Evolutionary conservation across 2,329 filamentous ascomycete species (phyloP), one percentile per base, ranked within the genome.

Genomic region (Basipetospora chlamydospora): DNA sequence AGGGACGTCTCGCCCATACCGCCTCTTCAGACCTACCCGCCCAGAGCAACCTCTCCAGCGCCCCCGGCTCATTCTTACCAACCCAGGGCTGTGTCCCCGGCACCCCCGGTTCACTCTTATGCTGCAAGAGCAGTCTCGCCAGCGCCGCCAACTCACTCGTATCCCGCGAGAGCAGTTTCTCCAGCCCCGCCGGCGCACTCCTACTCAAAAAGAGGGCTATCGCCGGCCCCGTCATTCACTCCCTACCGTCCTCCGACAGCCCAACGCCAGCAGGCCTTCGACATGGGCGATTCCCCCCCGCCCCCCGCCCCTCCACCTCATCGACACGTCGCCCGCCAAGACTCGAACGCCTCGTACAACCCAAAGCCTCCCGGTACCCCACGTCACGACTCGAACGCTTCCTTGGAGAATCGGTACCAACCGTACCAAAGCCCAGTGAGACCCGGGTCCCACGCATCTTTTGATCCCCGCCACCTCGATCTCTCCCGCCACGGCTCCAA

Each of bases 231-330:
- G 33, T 35, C 47, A 37, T 34, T 44, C 33, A 41, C 39, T 34
- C 42, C 39, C 11, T 41, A 26, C 6, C 40, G 37, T 15, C 34
- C 31, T 18, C 42, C 40, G 25, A 38, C 36, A 7, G n/a, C n/a
- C n/a, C 25, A 39, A 22, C 25, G 17, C 20, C 33, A 36, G 1
- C 32, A 34, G 15, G 11, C 17, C 22, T 33, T 51, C 39, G 49
- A 58, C 15, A 54, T 64, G 30, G 59, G 61, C 26, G 67, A 70
- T 28, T 74, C 73, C 15, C 80, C 80, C 7, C 83, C 85, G 13
- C 85, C 86, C 6, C 85, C 86, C 2, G 77, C 85, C 2, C 86
- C 87, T 0, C 80, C 80, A 7, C 85, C 87, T 6, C 87, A 92
- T 43, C 78, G 86, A 6, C 84, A 86, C 55, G 67, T 62, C 15